These are phyloP conservation scores for Neurospora discreta DNA, from an alignment of 495 filamentous ascomycete species.

Conservation along the genomic window DNA sequence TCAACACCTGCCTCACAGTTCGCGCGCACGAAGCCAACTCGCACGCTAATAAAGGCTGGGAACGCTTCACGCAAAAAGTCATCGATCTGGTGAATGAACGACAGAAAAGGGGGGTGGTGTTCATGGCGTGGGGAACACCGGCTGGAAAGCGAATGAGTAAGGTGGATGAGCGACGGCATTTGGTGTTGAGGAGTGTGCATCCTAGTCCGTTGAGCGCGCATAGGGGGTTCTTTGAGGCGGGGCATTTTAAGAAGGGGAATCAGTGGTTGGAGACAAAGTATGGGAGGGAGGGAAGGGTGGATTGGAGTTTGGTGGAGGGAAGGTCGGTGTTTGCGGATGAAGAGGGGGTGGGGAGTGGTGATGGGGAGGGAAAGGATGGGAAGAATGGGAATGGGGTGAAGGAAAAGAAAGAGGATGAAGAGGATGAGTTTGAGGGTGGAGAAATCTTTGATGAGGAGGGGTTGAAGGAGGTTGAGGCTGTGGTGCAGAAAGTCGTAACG, in stretches of 20 bases:
- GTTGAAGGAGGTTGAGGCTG: constrained; percentile 9
- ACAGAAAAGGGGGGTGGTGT: constrained; percentile 72
- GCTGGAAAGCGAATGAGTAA: constrained; percentile 63
- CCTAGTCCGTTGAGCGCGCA: constrained; percentile 79
- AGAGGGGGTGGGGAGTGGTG: constrained; percentile 6
- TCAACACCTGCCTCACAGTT: constrained; percentile 91
- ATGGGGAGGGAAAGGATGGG: constrained; percentile 2
- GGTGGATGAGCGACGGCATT: constrained; percentile 60
- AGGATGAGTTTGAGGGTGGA: constrained; percentile 7
- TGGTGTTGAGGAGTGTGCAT: constrained; percentile 75
- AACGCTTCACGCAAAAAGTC: constrained; percentile 78
- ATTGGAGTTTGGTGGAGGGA: constrained; percentile 59
- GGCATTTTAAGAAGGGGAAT: constrained; percentile 81
- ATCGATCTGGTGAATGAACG: constrained; percentile 75
- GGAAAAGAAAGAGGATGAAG: constrained; percentile 1
- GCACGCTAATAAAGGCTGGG: constrained; percentile 80
- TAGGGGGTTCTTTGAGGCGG: constrained; percentile 74
- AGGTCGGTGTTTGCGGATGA: constrained; percentile 7
- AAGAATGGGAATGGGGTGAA: neutral
- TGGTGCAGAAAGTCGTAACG: neutral
- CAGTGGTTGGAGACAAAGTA: constrained; percentile 75
- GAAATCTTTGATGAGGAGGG: constrained; percentile 13
- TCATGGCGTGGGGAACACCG: constrained; percentile 82
- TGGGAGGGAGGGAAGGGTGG: constrained; percentile 65
- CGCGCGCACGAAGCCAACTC: constrained; percentile 75